Conservation (phyloP, 2,329 filamentous ascomycete species). For the Decorospora gaudefroyi region DNA sequence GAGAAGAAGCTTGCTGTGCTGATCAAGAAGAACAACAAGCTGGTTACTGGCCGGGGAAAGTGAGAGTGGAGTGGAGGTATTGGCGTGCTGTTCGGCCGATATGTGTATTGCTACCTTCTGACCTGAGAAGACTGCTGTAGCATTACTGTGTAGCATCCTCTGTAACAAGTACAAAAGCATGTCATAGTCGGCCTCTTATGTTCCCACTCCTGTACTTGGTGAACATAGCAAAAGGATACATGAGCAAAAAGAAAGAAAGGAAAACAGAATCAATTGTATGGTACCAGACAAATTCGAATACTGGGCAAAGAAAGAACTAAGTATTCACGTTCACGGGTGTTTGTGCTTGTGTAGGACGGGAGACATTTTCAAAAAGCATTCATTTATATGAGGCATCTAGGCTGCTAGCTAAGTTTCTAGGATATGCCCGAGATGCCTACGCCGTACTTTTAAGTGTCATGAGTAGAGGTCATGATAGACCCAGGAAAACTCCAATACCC, state of each 20-base stretch:
- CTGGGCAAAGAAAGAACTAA: too few species aligned
- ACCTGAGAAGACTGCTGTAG: background rate
- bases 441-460: background rate
- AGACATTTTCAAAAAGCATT: too few species aligned
- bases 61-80: background rate
- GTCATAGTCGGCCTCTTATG: too few species aligned
- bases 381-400: too few species aligned
- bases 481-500: too few species aligned
- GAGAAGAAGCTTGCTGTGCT: constrained; percentile 44
- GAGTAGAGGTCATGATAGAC: background rate
- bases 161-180: background rate
- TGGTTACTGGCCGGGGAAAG: constrained; percentile 16
- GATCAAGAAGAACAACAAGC: constrained; percentile 48
- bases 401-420: background rate
- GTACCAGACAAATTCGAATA: too few species aligned
- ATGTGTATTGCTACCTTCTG: background rate
- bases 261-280: too few species aligned
- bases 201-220: too few species aligned
- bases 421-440: background rate
- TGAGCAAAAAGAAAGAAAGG: too few species aligned
- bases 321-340: too few species aligned
- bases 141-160: background rate
- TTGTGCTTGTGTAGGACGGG: too few species aligned
- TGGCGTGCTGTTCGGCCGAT: background rate
- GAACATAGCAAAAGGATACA: too few species aligned